Percentiles rank a stretch among this genome's conserved stretches.
Evolutionary conservation across 805 yeast species (phyloP).

Genomic region (Saturnispora halmiae): DNA sequence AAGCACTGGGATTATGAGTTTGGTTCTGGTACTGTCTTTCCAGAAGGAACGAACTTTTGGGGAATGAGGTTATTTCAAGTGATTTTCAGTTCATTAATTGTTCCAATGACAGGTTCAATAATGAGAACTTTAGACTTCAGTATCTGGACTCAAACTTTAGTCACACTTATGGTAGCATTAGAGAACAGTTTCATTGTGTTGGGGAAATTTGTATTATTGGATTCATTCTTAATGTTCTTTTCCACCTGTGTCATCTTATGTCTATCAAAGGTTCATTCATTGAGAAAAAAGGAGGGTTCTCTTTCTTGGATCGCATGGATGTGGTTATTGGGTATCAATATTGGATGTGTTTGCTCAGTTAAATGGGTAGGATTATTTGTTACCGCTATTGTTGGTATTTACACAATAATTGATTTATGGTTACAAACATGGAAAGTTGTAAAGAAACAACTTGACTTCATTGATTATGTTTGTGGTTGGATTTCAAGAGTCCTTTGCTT

Average conservation of each 20-base stretch:
- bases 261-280: conserved; percentile 44
- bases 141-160: conserved; percentile 45
- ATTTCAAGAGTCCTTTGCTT: conserved; percentile 53
- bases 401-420: conserved; percentile 87
- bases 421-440: conserved; percentile 55
- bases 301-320: conserved; percentile 44
- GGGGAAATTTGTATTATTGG: conserved; percentile 67
- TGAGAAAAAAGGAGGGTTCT: conserved; percentile 34
- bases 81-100: conserved; percentile 53
- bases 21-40: conserved; percentile 56
- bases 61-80: conserved; percentile 70
- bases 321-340: conserved; percentile 50
- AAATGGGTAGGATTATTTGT: conserved; percentile 86
- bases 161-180: conserved; percentile 53
- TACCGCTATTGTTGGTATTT: conserved; percentile 79
- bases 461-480: conserved; percentile 54
- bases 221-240: conserved; percentile 68
- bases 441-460: conserved; percentile 43
- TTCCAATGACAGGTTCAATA: conserved; percentile 65
- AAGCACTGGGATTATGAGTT: conserved; percentile 55
- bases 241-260: conserved; percentile 62
- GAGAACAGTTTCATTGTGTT: conserved; percentile 64
- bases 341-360: conserved; percentile 78
- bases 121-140: conserved; percentile 49
- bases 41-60: conserved; percentile 50